phyloP scores from a whole-genome alignment of 1,284 basidiomycete species.

The Sanghuangporus sanghuang region DNA sequence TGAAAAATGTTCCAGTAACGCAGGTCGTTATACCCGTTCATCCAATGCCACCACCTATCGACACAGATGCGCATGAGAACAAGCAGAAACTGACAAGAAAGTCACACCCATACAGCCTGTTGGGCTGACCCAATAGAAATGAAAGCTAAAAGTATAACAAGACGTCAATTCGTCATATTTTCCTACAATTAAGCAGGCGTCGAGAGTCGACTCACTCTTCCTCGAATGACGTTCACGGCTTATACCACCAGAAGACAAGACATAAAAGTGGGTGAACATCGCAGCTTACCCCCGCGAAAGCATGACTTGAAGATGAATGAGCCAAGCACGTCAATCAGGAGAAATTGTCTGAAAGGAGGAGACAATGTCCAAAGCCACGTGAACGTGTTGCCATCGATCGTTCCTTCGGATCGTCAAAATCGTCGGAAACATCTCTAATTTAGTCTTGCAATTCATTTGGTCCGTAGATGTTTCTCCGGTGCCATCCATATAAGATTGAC shows the following conservation, averaged over 20 bases:
- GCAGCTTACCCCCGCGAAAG: background rate
- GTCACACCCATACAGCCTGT: background rate
- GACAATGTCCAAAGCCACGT: background rate
- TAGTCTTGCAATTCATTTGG: background rate
- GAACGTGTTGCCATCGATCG: background rate
- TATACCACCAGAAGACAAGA: background rate
- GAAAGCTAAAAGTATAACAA: background rate
- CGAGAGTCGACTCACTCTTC: background rate
- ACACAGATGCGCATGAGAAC: background rate
- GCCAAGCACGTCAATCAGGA: background rate
- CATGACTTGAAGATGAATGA: background rate
- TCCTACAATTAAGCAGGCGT: background rate
- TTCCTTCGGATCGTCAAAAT: background rate
- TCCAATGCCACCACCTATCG: conserved; percentile 29
- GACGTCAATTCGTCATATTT: background rate
- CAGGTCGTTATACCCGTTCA: conserved; percentile 32
- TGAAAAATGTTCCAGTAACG: conserved; percentile 27
- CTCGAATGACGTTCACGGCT: background rate
- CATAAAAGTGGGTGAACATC: background rate
- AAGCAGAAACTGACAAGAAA: background rate
- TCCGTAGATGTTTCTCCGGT: background rate
- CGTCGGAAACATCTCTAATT: background rate
- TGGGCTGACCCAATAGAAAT: background rate
- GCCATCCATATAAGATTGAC: background rate
- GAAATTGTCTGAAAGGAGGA: background rate